Base-by-base conservation (phyloP, 2,329 filamentous ascomycete species). In the Penicillium sp. region DNA sequence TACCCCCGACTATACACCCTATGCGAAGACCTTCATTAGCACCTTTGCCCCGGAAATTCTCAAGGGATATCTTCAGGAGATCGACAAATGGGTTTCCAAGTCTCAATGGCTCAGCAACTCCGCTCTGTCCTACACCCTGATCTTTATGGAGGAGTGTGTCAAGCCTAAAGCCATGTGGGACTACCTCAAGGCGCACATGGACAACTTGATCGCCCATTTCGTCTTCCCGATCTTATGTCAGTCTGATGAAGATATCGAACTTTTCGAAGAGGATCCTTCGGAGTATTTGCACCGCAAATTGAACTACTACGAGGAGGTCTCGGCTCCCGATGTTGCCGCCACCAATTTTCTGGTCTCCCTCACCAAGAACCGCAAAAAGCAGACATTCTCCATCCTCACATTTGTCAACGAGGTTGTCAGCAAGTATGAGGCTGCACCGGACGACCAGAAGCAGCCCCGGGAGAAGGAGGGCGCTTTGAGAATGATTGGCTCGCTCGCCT, bases 161-260 rank as follows among this genome's bases (percentile, higher is more conserved):
- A 90, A 93, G 63, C 93, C 93, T 32, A 97, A 96, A 75, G 82
- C 87, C 47, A 98, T 95, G 81, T 98, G 93, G 93, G 80, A 83
- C 50, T 83, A 94, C 58, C 78, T 98, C 54, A 94, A 94, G 72
- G 86, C 89, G 28, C 90, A 98, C 68, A 81, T 96, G 67, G 89
- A 89, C 52, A 94, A 87, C 61, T 78, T 98, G 36, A 87, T 97
- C 48, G 89, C 88, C 33, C 93, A 98, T 65, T 83, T 98, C 48
- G 79, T 98, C 53, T 98, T 98, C 74, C 93, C 93, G 0, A 86
- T 98, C 17, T 76, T 98, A 46, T 98, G 93, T 67, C 83, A 96
- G 54, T 86, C 86, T 14, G 81, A 90, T 49, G 91, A 97, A 46
- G 93, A 98, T 57, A 78, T 96, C 34, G 88, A 95, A 64, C 81